A percentile compares a stretch with the other conserved stretches of the same genome.
Evolutionary conservation across 2,329 filamentous ascomycete genomes (phyloP).

Genomic region (Xylaria sp.): DNA sequence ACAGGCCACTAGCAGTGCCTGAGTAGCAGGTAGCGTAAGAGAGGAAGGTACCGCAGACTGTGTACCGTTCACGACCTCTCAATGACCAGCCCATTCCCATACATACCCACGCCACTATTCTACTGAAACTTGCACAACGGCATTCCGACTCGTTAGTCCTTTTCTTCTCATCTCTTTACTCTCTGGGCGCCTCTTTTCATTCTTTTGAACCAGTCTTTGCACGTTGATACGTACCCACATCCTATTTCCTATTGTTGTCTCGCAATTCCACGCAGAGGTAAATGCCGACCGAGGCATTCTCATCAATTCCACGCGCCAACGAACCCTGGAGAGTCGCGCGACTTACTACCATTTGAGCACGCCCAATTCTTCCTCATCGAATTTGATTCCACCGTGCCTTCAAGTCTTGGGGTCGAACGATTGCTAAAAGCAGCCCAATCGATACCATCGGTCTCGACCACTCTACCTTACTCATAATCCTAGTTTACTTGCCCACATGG

Average conservation of each 20-base stretch:
- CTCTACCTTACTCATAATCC: slow-evolving; percentile 7
- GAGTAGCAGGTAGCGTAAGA: too few relatives aligned
- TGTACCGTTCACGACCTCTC: neutral
- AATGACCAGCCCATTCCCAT: slow-evolving; percentile 7
- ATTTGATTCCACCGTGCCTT: neutral
- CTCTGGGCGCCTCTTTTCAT: slow-evolving; percentile 5
- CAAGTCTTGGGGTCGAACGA: neutral
- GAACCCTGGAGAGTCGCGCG: slow-evolving; percentile 29
- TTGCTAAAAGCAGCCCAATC: slow-evolving; percentile 16
- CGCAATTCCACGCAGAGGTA: slow-evolving; percentile 5
- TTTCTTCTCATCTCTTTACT: slow-evolving; percentile 15
- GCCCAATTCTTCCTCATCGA: neutral
- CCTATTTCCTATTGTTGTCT: slow-evolving; percentile 5
- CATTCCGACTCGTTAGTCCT: slow-evolving; percentile 24
- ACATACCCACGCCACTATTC: slow-evolving; percentile 14
- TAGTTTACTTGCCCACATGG: slow-evolving; percentile 41
- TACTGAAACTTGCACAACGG: slow-evolving; percentile 27
- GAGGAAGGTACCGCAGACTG: too few relatives aligned
- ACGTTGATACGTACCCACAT: slow-evolving; percentile 25
- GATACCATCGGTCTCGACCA: slow-evolving; percentile 21
- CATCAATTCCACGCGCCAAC: slow-evolving; percentile 30
- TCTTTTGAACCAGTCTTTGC: slow-evolving; percentile 19
- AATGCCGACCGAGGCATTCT: slow-evolving; percentile 30
- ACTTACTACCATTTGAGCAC: slow-evolving; percentile 9
- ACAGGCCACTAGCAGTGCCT: neutral